Conservation (phyloP, 495 filamentous ascomycete species). For the Hypoxylon intermedium region DNA sequence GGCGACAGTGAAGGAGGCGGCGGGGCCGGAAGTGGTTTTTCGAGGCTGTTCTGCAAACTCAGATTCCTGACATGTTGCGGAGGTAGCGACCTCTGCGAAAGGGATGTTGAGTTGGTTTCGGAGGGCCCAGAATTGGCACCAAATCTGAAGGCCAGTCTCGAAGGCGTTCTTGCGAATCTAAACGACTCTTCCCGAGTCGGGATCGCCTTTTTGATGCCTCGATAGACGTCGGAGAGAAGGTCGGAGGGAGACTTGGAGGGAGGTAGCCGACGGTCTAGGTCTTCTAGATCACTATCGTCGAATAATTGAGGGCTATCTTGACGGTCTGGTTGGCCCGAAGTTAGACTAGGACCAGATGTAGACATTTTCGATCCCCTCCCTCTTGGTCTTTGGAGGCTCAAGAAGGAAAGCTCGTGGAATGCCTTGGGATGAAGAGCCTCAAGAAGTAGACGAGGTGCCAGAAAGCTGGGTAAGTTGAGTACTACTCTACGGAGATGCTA, state of each 20-base stretch:
- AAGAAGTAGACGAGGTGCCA: slow-evolving; percentile 18
- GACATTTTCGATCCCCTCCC: slow-evolving; percentile 31
- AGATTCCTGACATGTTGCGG: slow-evolving; percentile 56
- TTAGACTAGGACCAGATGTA: slow-evolving; percentile 32
- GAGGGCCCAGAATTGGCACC: slow-evolving; percentile 23
- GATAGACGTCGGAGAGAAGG: slow-evolving; percentile 57
- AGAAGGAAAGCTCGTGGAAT: slow-evolving; percentile 16
- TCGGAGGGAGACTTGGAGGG: slow-evolving; percentile 49
- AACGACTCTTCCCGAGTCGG: slow-evolving; percentile 49
- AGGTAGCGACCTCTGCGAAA: slow-evolving; percentile 31
- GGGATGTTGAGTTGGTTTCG: slow-evolving; percentile 41
- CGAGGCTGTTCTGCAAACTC: slow-evolving; percentile 58
- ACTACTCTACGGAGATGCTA: slow-evolving; percentile 31
- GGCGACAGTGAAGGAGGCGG: slow-evolving; percentile 52
- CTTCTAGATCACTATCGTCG: slow-evolving; percentile 48
- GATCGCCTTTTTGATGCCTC: slow-evolving; percentile 57
- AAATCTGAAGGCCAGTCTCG: slow-evolving; percentile 44
- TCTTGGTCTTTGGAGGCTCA: slow-evolving; percentile 13
- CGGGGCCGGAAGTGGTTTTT: slow-evolving; percentile 60
- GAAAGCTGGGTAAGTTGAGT: slow-evolving; percentile 24
- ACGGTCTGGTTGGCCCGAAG: slow-evolving; percentile 27
- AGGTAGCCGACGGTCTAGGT: slow-evolving; percentile 42
- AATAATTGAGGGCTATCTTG: slow-evolving; percentile 18
- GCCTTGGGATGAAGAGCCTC: slow-evolving; percentile 18
- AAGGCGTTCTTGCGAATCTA: slow-evolving; percentile 37